phyloP scores from a whole-genome alignment of 257 asterid genomes.

The Petrea volubilis region DNA sequence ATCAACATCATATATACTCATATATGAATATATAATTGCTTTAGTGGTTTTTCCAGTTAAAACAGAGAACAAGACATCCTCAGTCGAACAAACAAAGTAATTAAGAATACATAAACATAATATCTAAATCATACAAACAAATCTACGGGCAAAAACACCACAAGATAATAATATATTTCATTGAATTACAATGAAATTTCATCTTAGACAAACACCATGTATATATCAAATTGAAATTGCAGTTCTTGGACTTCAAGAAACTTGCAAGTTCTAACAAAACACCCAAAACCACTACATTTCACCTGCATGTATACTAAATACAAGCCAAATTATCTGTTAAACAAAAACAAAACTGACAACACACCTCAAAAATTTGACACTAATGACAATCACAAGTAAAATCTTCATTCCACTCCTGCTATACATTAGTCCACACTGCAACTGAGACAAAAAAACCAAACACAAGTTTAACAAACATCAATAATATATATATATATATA shows the following conservation, averaged over 20 bases:
- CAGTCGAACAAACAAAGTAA: too few relatives aligned
- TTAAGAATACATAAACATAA: too few relatives aligned
- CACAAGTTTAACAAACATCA: background rate
- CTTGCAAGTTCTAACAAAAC: background rate
- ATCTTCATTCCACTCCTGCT: constrained; percentile 23
- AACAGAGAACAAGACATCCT: too few relatives aligned
- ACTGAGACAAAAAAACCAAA: background rate
- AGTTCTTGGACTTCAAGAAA: background rate
- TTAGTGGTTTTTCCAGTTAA: too few relatives aligned
- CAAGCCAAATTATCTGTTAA: background rate
- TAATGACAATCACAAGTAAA: constrained; percentile 30
- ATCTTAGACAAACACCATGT: background rate
- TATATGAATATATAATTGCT: too few relatives aligned
- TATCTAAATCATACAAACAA: too few relatives aligned
- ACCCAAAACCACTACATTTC: background rate
- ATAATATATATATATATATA: background rate
- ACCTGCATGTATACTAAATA: background rate
- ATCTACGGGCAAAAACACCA: too few relatives aligned
- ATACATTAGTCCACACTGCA: constrained; percentile 42
- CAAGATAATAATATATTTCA: too few relatives aligned
- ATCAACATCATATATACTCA: too few relatives aligned
- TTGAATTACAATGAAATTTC: too few relatives aligned
- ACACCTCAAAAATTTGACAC: constrained; percentile 38
- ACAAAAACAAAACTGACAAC: constrained; percentile 17
- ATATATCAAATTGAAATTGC: background rate